phyloP scores from a whole-genome alignment of 208 protist species.

The Wallacemonas rigidus region DNA sequence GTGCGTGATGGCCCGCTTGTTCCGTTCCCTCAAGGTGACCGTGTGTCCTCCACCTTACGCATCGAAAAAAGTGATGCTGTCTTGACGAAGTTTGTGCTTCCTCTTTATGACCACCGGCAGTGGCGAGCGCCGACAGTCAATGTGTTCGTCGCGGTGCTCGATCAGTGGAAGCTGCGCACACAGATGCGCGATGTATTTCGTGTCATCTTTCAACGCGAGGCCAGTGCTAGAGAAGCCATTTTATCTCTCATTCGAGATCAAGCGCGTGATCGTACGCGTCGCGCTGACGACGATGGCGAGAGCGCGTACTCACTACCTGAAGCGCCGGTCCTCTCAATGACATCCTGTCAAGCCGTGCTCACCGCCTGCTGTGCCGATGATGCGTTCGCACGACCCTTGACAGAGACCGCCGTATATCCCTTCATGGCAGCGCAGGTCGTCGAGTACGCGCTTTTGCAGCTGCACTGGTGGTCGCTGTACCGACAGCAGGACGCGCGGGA shows the following conservation, averaged over 20 bases:
- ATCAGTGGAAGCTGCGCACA: conserved; percentile 46
- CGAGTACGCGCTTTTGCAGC: conserved; percentile 32
- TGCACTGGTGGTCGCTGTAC: conserved; percentile 24
- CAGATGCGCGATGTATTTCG: conserved; percentile 52
- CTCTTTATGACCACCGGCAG: conserved; percentile 32
- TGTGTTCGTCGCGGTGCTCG: conserved; percentile 47
- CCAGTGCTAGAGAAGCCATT: conserved; percentile 16
- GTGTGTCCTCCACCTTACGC: background rate
- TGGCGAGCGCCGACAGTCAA: conserved; percentile 49
- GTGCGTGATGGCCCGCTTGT: conserved; percentile 7
- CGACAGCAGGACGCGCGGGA: background rate
- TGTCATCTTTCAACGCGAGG: conserved; percentile 31
- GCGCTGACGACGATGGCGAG: background rate
- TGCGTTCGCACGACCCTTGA: background rate
- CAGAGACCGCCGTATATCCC: conserved; percentile 1
- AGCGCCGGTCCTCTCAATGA: conserved; percentile 31
- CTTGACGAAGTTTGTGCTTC: conserved; percentile 22
- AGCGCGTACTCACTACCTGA: background rate
- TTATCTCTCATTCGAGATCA: too few relatives aligned
- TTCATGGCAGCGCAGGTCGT: conserved; percentile 30
- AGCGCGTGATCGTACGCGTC: too few relatives aligned
- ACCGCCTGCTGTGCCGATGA: conserved; percentile 19
- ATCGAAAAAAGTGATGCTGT: background rate
- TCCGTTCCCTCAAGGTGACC: background rate
- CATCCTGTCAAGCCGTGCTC: conserved; percentile 33